Base-by-base conservation (phyloP, 768 basidiomycete species). In the Lentinula boryana region DNA sequence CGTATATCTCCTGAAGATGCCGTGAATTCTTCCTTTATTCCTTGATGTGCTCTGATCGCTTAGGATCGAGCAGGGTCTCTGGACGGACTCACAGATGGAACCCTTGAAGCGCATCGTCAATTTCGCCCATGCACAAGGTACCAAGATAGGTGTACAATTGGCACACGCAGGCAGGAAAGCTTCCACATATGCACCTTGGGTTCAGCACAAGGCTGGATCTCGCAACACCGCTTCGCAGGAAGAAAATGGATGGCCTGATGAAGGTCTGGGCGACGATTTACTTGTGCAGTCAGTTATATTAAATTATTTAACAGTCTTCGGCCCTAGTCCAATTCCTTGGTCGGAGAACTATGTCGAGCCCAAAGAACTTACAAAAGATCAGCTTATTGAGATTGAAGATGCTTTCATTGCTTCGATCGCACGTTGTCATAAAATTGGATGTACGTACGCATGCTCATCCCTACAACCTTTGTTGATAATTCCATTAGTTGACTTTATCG, bases 1-100 rank as follows among this genome's bases (percentile, higher is more conserved):
- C 82, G 89, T 46, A 90, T 93, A 61, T 83, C 88, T 1, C 88
- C 90, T 0, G 79, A 91, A 70, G 91, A 93, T 66, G 76, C 80
- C 8, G 89, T 88, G 31, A 62, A 73, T 66, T 61, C 21, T n/a
- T 31, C 23, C 9, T 50, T 12, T 52, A 4, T 44, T 3, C 56
- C 2, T 7, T 23, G 2, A 4, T 16, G 32, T 16, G 12, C 18
- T 18, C 13, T 27, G 44, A 43, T 23, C 51, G 40, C 15, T 43
- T 59, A 33, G 12, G 9, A 32, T 61, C 1, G 16, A n/a, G 9
- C 56, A 84, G 80, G 86, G 86, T 0, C 72, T 94, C 21, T 94
- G 92, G 91, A 72, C 76, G 1, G 91, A 94, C 68, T 78, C 79
- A 2, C 93, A 94, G 58, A 87, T 91, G 48, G 81, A 77, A 35